Base-by-base conservation (phyloP, 805 yeast genomes). In the Ogataea neopini region DNA sequence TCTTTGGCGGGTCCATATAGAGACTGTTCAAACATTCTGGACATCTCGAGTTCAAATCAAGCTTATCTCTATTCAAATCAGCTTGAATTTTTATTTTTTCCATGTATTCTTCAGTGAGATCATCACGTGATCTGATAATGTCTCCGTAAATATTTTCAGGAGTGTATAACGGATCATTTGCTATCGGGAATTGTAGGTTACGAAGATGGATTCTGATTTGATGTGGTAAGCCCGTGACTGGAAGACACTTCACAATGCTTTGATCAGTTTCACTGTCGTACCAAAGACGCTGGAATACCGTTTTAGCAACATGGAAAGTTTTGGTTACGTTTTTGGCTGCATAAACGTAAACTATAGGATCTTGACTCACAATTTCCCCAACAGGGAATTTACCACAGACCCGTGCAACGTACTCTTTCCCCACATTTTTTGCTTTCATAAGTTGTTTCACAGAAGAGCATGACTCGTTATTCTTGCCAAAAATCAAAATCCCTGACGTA, bases 131-230 rank as follows among this genome's bases (percentile, higher is more conserved):
- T 10, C 44, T 45, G 14, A 28, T 2, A 44, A 43, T n/a, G 14
- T 29, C 10, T 47, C 47, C 30, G 19, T 45, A 45, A 6, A 40
- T 40, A 17, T 33, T 13, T 4, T 46, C 34, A 6, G 23, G 18
- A 11, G 51, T 42, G 43, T 67, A 67, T 15, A 66, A 42, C 4
- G 68, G 60, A 41, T 67, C 71, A 32, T 63, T 59, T 1, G 54
- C 50, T 8, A 67, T 66, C 2, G 71, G 70, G 38, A 46, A 51
- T 0, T 73, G 72, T 44, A 76, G 44, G 49, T 76, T 74, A 14
- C 80, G 59, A 6, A 79, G 58, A 59, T 79, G 83, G 4, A 78
- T 75, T n/a, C 83, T 61, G 22, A 79, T 77, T 56, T 79, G 83
- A 60, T 79, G 83, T 63, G 74, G 74, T 45, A 71, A 69, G 0